Base-by-base conservation (phyloP, 1,284 basidiomycete genomes). In the Tilletia indica region DNA sequence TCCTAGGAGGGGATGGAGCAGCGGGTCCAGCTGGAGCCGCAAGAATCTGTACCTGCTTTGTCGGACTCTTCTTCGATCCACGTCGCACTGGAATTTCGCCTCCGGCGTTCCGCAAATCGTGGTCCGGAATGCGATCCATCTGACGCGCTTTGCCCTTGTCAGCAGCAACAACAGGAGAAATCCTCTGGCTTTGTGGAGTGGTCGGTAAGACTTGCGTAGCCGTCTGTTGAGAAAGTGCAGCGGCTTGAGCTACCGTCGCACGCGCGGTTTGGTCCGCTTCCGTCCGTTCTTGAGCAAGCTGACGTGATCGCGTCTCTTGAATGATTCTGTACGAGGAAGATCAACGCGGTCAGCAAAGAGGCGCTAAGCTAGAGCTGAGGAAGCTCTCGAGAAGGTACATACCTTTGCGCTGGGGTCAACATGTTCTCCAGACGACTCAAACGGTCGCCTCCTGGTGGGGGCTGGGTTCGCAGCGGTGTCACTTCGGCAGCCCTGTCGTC, bases 371-470 rank as follows among this genome's bases (percentile, higher is more conserved):
- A 31, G 25, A 31, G 25, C 25, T 31, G 25, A 31, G 25, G 25
- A 31, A 31, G 25, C 25, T 31, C 25, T 31, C 25, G 25, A 31
- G 25, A 31, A 71, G 51, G 21, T 21, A 72, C 72, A 58, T 63
- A 73, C 70, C 61, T 70, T 67, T 81, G 80, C 2, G 80, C 80
- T 5, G 78, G 78, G 8, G 80, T 81, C 66, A 81, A 49, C 11
- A 72, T 73, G 48, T 68, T 75, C 1, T 77, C 74, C 2, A 61
- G 39, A 11, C 51, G 31, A 16, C 56, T 71, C 36, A 75, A 63
- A 42, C 49, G 67, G 56, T 77, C 67, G 11, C 70, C 56, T 14
- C 54, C 54, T 19, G 38, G 4, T 68, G 45, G 45, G 19, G 34
- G 51, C 45, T 34, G 8, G 16, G 14, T 47, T 19, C 42, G 45